Base-by-base conservation (phyloP, 768 basidiomycete genomes). In the Russula lepida region DNA sequence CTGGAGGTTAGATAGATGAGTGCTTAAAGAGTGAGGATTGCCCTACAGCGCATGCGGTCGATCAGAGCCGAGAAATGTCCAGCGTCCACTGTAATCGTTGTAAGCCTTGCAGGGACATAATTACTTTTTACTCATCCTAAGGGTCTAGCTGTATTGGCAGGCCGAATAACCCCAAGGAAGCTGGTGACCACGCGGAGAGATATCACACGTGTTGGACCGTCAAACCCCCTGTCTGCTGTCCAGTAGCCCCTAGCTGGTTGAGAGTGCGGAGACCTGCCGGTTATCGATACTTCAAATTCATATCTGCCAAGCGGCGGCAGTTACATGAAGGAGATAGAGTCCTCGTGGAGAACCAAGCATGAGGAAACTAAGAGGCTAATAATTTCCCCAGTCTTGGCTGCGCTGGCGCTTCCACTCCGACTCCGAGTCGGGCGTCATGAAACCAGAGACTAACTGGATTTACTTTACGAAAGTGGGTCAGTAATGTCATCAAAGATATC, bases 171-270 rank as follows among this genome's bases (percentile, higher is more conserved):
- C 49, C 7, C 25, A 44, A 33, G 27, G 28, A 6, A 28, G n/a
- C 41, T 23, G 43, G 21, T 47, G 33, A 41, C 54, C 50, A 50
- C n/a, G 27, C 39, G 53, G 39, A 41, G 19, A 21, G 27, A n/a
- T n/a, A 43, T 37, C 60, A 62, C 56, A 58, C 51, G 44, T 53
- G 56, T 46, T 46, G 56, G 28, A 6, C 27, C 54, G 51, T 37
- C 13, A 28, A 28, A 8, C 25, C 61, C 28, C 61, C 61, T 62
- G 56, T 58, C 56, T 58, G 33, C 15, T 62, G 56, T 53, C 56
- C 32, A 12, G 33, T 41, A 58, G 41, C 56, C 56, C 56, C 61
- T 62, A 49, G 56, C 25, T 48, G 46, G 48, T n/a, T 39, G 37
- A 58, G 28, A n/a, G 28, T 6, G 33, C 11, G 56, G 54, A 46